A percentile compares a stretch with the other conserved stretches of the same genome.
These are phyloP conservation scores for Diplodia sapinea DNA, from an alignment of 2,329 filamentous ascomycete genomes.

Conservation along the genomic window DNA sequence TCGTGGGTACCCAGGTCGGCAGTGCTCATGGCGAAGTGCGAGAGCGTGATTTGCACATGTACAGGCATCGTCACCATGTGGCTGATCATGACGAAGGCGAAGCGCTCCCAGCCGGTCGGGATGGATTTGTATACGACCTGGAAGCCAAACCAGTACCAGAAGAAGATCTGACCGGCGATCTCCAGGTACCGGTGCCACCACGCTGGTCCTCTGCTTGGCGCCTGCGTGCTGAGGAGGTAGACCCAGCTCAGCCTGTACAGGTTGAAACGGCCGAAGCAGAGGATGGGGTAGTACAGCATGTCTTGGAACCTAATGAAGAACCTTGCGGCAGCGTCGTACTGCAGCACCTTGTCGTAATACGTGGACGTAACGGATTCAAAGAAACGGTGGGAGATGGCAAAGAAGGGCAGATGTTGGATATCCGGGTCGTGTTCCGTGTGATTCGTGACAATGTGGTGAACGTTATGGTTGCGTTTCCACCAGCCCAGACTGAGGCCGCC, in stretches of 20 bases:
- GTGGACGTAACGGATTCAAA: conserved; percentile 67
- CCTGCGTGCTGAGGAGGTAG: conserved; percentile 64
- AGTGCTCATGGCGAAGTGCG: conserved; percentile 75
- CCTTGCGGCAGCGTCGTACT: conserved; percentile 66
- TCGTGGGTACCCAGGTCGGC: conserved; percentile 68
- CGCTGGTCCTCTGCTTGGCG: conserved; percentile 64
- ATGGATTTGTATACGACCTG: conserved; percentile 66
- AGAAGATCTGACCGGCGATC: conserved; percentile 66
- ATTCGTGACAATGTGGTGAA: conserved; percentile 96
- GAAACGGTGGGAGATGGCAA: conserved; percentile 70
- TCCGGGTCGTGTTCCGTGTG: conserved; percentile 94
- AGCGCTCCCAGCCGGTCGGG: conserved; percentile 62
- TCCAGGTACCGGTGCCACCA: conserved; percentile 73
- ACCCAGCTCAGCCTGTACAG: conserved; percentile 71
- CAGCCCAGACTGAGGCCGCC: conserved; percentile 90
- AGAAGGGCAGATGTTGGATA: conserved; percentile 76
- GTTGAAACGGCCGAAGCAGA: conserved; percentile 73
- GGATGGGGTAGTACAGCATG: conserved; percentile 72
- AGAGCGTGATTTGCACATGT: conserved; percentile 74
- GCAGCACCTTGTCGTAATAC: conserved; percentile 70
- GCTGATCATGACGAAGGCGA: conserved; percentile 67
- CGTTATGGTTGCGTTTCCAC: conserved; percentile 98
- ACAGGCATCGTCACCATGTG: conserved; percentile 71
- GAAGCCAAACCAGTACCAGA: conserved; percentile 73
- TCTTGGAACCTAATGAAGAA: conserved; percentile 66